phyloP scores from a whole-genome alignment of 2,329 filamentous ascomycete genomes.

The Zopfia rhizophila region DNA sequence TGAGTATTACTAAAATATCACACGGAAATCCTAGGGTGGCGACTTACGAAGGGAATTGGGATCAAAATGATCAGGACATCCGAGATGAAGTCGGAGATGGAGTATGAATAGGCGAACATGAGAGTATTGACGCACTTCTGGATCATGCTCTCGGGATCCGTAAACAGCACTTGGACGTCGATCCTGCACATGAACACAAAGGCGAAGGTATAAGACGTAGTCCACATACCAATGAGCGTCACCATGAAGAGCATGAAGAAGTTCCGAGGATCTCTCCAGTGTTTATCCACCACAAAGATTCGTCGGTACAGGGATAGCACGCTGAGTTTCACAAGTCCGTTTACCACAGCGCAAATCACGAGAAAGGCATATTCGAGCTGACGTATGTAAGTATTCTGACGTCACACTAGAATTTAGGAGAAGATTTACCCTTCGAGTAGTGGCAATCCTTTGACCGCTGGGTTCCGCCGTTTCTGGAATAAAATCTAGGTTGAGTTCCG shows the following conservation, averaged over 20 bases:
- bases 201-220: slow-evolving; percentile 10
- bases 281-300: slow-evolving; percentile 16
- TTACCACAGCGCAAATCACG: slow-evolving; percentile 10
- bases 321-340: slow-evolving; percentile 18
- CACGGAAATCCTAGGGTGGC: too few relatives aligned
- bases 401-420: neutral
- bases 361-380: slow-evolving; percentile 22
- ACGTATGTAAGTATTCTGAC: too few relatives aligned
- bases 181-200: slow-evolving; percentile 24
- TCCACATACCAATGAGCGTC: slow-evolving; percentile 14
- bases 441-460: slow-evolving; percentile 1
- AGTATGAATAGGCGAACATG: slow-evolving; percentile 11
- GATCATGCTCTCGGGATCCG: neutral
- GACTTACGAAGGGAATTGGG: slow-evolving; percentile 22
- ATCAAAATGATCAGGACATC: slow-evolving; percentile 21
- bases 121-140: slow-evolving; percentile 14
- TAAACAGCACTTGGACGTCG: slow-evolving; percentile 5
- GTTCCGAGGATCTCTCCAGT: slow-evolving; percentile 17
- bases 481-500: too few relatives aligned
- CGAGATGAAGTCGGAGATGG: slow-evolving; percentile 20
- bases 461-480: too few relatives aligned
- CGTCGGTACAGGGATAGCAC: slow-evolving; percentile 21
- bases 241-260: slow-evolving; percentile 15
- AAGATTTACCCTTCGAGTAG: neutral
- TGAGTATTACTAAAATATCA: slow-evolving; percentile 1